These are phyloP conservation scores for Microbotryum saponariae DNA, from an alignment of 1,284 basidiomycete genomes.

Conservation along the genomic window DNA sequence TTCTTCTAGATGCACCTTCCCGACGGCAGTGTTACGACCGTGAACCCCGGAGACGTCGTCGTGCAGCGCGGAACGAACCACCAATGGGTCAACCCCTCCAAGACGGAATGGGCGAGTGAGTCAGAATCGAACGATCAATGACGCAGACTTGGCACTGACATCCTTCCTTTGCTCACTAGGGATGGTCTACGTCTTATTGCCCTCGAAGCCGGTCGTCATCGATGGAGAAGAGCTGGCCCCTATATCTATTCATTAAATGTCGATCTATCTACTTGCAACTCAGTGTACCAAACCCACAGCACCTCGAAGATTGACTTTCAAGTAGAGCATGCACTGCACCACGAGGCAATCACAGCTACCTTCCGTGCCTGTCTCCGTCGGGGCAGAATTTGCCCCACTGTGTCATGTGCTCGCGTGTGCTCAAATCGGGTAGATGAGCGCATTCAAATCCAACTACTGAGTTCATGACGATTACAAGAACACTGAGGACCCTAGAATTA, in stretches of 20 bases:
- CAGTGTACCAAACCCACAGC: too few relatives aligned
- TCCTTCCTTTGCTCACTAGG: neutral
- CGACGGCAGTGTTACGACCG: constrained; percentile 4
- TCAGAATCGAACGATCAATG: neutral
- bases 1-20: constrained; percentile 4
- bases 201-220: constrained; percentile 12
- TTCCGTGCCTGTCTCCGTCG: too few relatives aligned
- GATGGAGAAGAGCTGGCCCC: constrained; percentile 8
- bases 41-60: constrained; percentile 9
- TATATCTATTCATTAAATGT: constrained; percentile 5
- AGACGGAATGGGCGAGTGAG: constrained; percentile 18
- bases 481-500: too few relatives aligned
- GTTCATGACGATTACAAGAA: too few relatives aligned
- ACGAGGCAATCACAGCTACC: too few relatives aligned
- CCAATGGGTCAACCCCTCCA: constrained; percentile 7
- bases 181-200: constrained; percentile 16
- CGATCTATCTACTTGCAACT: too few relatives aligned
- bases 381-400: too few relatives aligned
- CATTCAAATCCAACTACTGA: too few relatives aligned
- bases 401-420: too few relatives aligned
- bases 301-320: too few relatives aligned
- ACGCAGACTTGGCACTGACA: neutral
- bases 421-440: too few relatives aligned
- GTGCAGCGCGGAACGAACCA: constrained; percentile 18
- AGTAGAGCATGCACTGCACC: too few relatives aligned